Evolutionary conservation across 2,329 filamentous ascomycete genomes (phyloP), one percentile per base, ranked within the genome.

Genomic region (Myriosclerotinia duriaeana): DNA sequence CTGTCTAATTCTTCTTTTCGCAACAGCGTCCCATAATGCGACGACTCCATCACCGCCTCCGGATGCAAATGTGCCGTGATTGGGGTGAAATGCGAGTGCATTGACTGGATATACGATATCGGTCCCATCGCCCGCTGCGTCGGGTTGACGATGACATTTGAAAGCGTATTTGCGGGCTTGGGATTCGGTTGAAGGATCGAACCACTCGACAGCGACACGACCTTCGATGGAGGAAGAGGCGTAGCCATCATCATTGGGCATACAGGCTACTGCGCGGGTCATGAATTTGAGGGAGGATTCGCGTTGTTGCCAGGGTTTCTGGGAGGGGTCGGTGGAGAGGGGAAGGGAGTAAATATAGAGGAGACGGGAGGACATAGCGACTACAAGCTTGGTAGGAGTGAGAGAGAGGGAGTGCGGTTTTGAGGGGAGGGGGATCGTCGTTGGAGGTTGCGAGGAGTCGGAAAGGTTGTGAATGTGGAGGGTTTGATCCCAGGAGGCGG

Each of bases 81-180:
- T 77, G 2, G 89, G 89, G 74, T 91, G 88, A 75, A 90, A 92
- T 0, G 88, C 83, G 9, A 92, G 79, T 6, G 88, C 85, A 71
- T 92, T 89, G 63, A 92, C 89, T 0, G 89, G 89, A 73, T 90
- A 91, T 2, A 92, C 87, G 2, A 91, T 81, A 74, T 92, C 89
- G 84, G 64, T 80, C 76, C 40, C 78, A 50, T 85, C 84, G 12
- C 84, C 83, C 52, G 88, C 84, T 2, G 86, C 79, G 12, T 82
- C 83, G 1, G 87, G 84, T 77, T 96, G 92, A 5, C 95, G 87
- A 79, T 99, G 95, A 79, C 95, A 99, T 79, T 99, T 99, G 86
- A 99, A 99, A 17, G 95, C 95, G 78, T 98, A 99, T 78, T 97
- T 98, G 71, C 93, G 87, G 50, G 91, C 89, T 80, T 98, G 93